A percentile compares a stretch with the other conserved stretches of the same genome.
These are phyloP conservation scores for Elsinoe batatas DNA, from an alignment of 2,329 filamentous ascomycete genomes.

Conservation along the genomic window DNA sequence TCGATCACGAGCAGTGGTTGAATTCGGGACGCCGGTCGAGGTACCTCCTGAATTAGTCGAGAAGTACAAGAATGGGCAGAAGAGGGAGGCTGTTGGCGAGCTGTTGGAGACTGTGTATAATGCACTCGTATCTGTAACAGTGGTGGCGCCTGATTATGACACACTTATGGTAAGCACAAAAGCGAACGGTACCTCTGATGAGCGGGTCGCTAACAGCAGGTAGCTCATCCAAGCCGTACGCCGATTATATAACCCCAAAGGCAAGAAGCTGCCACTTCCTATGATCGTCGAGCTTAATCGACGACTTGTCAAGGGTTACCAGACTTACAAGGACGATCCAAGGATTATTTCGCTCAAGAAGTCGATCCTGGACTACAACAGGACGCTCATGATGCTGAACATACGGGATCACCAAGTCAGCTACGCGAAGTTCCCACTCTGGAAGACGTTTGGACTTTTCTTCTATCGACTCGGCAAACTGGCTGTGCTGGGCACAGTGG, in stretches of 20 bases:
- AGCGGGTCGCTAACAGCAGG: constrained; percentile 24
- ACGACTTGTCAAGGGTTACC: constrained; percentile 81
- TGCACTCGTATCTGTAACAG: constrained; percentile 75
- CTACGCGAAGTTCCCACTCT: constrained; percentile 73
- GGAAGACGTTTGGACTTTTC: constrained; percentile 64
- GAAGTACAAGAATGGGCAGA: constrained; percentile 72
- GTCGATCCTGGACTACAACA: constrained; percentile 76
- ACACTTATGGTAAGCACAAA: constrained; percentile 62
- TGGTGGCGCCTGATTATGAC: constrained; percentile 87
- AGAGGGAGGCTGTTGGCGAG: constrained; percentile 75
- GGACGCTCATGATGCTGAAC: constrained; percentile 71
- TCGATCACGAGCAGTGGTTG: constrained; percentile 85
- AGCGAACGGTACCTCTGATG: not conserved
- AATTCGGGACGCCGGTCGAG: constrained; percentile 85
- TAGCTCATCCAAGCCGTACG: constrained; percentile 84
- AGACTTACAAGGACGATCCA: constrained; percentile 81
- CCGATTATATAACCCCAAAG: constrained; percentile 85
- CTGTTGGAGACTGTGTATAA: constrained; percentile 82
- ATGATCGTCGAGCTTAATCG: constrained; percentile 92
- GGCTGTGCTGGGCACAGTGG: constrained; percentile 62
- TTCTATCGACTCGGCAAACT: constrained; percentile 75
- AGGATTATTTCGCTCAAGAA: constrained; percentile 67
- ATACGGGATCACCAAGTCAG: constrained; percentile 91
- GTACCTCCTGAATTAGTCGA: constrained; percentile 73
- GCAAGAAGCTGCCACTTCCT: constrained; percentile 84